Conservation (phyloP, 106 monocot genomes). For the Posidonia australis region DNA sequence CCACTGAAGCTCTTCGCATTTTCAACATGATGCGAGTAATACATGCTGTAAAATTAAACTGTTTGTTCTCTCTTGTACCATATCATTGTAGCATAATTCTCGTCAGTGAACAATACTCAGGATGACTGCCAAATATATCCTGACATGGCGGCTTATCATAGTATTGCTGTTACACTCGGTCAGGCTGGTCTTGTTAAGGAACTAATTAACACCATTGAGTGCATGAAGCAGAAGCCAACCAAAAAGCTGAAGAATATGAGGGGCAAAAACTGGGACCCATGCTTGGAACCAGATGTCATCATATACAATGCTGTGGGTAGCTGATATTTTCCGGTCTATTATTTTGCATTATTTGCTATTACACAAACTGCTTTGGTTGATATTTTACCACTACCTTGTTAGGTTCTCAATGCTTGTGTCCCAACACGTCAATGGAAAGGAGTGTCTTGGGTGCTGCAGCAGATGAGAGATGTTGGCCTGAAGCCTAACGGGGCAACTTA, state of each 20-base stretch:
- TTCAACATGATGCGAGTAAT: slow-evolving; percentile 68
- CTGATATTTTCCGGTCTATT: neutral
- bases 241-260: slow-evolving; percentile 64
- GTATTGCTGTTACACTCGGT: slow-evolving; percentile 85
- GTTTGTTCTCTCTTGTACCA: neutral
- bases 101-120: slow-evolving; percentile 19
- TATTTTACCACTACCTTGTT: neutral
- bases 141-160: slow-evolving; percentile 91
- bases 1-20: slow-evolving; percentile 67
- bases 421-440: slow-evolving; percentile 89
- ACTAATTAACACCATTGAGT: slow-evolving; percentile 49
- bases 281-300: slow-evolving; percentile 71
- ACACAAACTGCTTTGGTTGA: neutral
- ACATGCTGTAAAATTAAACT: neutral
- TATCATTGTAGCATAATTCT: neutral
- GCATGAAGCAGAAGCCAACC: slow-evolving; percentile 68
- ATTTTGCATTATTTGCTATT: neutral
- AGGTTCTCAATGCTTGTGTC: slow-evolving; percentile 86
- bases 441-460: slow-evolving; percentile 74
- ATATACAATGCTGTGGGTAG: slow-evolving; percentile 68
- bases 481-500: slow-evolving; percentile 74
- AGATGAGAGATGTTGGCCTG: slow-evolving; percentile 49
- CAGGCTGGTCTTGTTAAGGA: slow-evolving; percentile 88
- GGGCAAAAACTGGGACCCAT: slow-evolving; percentile 59
- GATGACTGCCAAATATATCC: slow-evolving; percentile 77